phyloP scores from a whole-genome alignment of 257 asterid genomes.

The Paulownia fortunei region DNA sequence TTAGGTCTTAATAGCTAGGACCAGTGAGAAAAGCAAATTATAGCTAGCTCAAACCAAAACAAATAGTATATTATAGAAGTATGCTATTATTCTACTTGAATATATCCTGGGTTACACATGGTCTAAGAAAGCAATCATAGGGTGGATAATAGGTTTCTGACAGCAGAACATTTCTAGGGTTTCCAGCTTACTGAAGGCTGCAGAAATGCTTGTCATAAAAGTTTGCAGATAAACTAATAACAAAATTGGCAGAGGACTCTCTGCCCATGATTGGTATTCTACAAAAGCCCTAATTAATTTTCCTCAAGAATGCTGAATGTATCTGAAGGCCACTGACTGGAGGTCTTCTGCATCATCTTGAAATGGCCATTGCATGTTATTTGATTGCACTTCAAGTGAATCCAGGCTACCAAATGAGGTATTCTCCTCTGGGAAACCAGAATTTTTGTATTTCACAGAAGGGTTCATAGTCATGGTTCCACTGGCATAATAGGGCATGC shows the following conservation, averaged over 20 bases:
- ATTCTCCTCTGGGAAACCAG: slow-evolving; percentile 40
- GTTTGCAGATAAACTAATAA: slow-evolving; percentile 29
- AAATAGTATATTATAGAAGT: slow-evolving; percentile 12
- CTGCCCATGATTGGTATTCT: slow-evolving; percentile 12
- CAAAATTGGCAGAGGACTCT: slow-evolving; percentile 25
- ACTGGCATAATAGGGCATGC: slow-evolving; percentile 8
- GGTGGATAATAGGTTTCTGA: slow-evolving; percentile 32
- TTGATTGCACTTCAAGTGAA: slow-evolving; percentile 46
- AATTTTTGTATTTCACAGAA: slow-evolving; percentile 34
- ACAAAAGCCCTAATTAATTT: slow-evolving; percentile 23
- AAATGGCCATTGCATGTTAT: slow-evolving; percentile 48
- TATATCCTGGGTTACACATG: slow-evolving; percentile 31
- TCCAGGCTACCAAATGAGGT: slow-evolving; percentile 44
- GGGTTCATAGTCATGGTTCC: slow-evolving; percentile 21
- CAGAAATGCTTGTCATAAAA: slow-evolving; percentile 29
- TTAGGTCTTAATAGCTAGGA: slow-evolving; percentile 26
- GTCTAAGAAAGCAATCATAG: slow-evolving; percentile 40
- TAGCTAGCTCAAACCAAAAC: slow-evolving; percentile 8
- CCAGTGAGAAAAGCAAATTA: neutral
- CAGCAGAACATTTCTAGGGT: slow-evolving; percentile 49
- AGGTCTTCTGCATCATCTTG: slow-evolving; percentile 63
- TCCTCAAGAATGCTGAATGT: slow-evolving; percentile 37
- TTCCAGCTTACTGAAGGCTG: slow-evolving; percentile 26
- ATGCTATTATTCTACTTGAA: slow-evolving; percentile 23
- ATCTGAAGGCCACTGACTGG: slow-evolving; percentile 67